Conservation (phyloP, 2,329 filamentous ascomycete genomes). For the Diaporthe australafricana region DNA sequence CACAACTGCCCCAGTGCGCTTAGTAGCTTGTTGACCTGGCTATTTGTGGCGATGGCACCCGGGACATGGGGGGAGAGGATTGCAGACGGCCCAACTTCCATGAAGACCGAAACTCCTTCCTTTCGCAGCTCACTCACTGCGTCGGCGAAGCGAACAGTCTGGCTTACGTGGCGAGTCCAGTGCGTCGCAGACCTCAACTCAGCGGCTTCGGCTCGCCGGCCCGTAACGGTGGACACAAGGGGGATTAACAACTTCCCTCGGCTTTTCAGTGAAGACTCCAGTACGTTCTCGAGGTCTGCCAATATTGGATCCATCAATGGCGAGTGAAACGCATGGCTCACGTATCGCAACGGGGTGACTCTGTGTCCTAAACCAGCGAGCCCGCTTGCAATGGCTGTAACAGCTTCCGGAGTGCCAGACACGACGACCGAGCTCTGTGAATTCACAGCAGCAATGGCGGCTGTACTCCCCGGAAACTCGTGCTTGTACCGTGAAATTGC, state of each 20-base stretch:
- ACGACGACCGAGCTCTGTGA: slow-evolving; percentile 7
- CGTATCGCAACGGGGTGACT: background rate
- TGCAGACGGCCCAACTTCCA: slow-evolving; percentile 21
- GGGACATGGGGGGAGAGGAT: slow-evolving; percentile 7
- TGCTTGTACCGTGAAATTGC: background rate
- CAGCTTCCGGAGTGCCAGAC: background rate
- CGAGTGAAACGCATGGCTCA: slow-evolving; percentile 20
- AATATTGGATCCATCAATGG: slow-evolving; percentile 23
- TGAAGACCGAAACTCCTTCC: background rate
- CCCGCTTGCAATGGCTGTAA: background rate
- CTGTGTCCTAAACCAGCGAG: background rate
- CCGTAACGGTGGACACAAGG: slow-evolving; percentile 18
- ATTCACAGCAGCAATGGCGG: slow-evolving; percentile 9
- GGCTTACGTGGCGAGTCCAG: slow-evolving; percentile 12
- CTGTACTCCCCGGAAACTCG: background rate
- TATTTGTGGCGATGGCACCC: background rate
- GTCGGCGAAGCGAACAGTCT: slow-evolving; percentile 18
- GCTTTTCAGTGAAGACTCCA: background rate
- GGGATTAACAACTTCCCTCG: background rate
- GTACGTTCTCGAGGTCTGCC: background rate
- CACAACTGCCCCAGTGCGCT: background rate
- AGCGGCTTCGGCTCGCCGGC: background rate
- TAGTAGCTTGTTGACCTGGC: slow-evolving; percentile 11
- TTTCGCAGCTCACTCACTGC: background rate
- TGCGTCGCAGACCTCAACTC: background rate